Percentiles rank a stretch among this genome's conserved stretches.
phyloP scores from a whole-genome alignment of 768 basidiomycete species.

The Gloeophyllum trabeum region DNA sequence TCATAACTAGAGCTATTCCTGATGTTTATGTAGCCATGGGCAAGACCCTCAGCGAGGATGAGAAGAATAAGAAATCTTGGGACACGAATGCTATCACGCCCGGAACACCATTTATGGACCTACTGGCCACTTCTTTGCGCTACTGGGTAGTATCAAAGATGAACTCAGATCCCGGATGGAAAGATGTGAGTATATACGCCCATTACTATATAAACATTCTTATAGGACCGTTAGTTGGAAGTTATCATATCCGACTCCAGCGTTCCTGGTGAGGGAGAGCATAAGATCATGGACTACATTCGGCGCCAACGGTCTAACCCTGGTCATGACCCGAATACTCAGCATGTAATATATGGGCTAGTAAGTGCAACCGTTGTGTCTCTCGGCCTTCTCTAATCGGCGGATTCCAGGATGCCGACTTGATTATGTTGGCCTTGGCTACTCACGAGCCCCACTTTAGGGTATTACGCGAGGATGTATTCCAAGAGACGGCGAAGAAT shows the following conservation, averaged over 20 bases:
- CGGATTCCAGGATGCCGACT: constrained; percentile 79
- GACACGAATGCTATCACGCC: constrained; percentile 99
- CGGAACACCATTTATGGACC: constrained; percentile 96
- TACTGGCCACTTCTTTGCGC: constrained; percentile 76
- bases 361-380: constrained; percentile 29
- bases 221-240: constrained; percentile 49
- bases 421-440: constrained; percentile 96
- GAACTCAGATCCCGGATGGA: constrained; percentile 94
- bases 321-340: constrained; percentile 90
- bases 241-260: constrained; percentile 95
- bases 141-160: constrained; percentile 97
- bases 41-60: constrained; percentile 70
- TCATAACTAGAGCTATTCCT: background rate
- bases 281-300: constrained; percentile 99
- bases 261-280: constrained; percentile 98
- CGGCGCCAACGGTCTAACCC: constrained; percentile 78
- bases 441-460: constrained; percentile 98
- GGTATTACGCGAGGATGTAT: constrained; percentile 94
- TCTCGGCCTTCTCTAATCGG: constrained; percentile 7
- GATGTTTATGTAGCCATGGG: constrained; percentile 95
- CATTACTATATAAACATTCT: no score
- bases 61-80: constrained; percentile 81
- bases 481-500: constrained; percentile 60
- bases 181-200: constrained; percentile 54
- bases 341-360: constrained; percentile 95